Conservation (phyloP, 257 asterid genomes). For the Solanum rostratum region DNA sequence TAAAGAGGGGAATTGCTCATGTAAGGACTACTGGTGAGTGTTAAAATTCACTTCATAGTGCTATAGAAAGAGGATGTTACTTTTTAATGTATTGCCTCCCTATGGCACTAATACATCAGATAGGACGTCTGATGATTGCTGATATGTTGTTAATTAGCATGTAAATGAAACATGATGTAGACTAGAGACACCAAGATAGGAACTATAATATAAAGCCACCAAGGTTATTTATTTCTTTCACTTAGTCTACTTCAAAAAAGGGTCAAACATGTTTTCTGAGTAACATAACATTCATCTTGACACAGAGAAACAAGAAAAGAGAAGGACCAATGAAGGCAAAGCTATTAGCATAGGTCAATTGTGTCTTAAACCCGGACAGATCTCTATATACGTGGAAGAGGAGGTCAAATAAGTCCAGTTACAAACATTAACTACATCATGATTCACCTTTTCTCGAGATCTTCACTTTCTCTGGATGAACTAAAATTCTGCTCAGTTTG, state of each 20-base stretch:
- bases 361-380: neutral
- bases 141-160: neutral
- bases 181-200: neutral
- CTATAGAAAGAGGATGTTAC: neutral
- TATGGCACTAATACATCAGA: neutral
- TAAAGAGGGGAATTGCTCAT: slow-evolving; percentile 50
- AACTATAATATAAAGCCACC: neutral
- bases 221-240: neutral
- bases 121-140: neutral
- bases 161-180: neutral
- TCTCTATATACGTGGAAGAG: neutral
- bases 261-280: neutral
- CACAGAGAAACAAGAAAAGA: neutral
- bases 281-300: neutral
- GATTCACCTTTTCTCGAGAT: neutral
- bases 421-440: neutral
- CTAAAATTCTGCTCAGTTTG: neutral
- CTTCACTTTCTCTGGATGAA: neutral
- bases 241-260: neutral
- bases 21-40: slow-evolving; percentile 64
- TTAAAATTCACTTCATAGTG: neutral
- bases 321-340: neutral
- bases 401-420: neutral
- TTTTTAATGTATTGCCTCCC: neutral
- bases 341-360: neutral